Base-by-base conservation (phyloP, 1,139 yeast genomes). In the Yamadazyma membranifaciens region DNA sequence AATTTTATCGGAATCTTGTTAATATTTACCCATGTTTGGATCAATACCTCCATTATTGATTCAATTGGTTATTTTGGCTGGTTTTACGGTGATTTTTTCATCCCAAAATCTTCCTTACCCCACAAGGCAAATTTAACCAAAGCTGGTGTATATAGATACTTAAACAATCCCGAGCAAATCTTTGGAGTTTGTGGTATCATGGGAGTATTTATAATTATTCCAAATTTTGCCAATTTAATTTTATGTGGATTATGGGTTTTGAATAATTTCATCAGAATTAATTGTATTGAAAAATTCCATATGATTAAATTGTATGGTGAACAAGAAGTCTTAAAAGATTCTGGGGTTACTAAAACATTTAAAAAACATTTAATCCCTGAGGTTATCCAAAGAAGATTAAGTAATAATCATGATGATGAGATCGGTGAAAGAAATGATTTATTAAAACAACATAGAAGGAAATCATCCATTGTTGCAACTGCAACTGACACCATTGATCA, bases 1-100 rank as follows among this genome's bases (percentile, higher is more conserved):
- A 54, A 80, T 26, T 78, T 84, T 46, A 49, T 81, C 27, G 88
- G 89, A 3, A 45, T 57, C 0, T 62, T 75, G 48, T 65, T 85
- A 36, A 67, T 84, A 15, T 55, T 74, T 9, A 68, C 88, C 33
- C 95, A 87, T 55, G 58, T 76, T 22, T 81, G 91, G 87, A 84
- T 89, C 31, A 81, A 85, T 50, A 57, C 72, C 29, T 85, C 89
- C 13, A 85, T 87, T 33, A 74, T 82, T 49, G 80, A 80, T 42
- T 83, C 87, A 48, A 80, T 87, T 50, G 94, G 94, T 3, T 86
- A 84, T 48, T 86, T 83, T 60, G 95, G 95, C 12, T 87, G 95
- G 95, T 87, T 86, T 55, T 87, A 84, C 57, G 95, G 96, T 44
- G 96, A 87, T 59, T 87, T 87, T 62, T 87, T 87, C 60, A 70